phyloP scores from a whole-genome alignment of 768 basidiomycete genomes.

The Obba rivulosa region DNA sequence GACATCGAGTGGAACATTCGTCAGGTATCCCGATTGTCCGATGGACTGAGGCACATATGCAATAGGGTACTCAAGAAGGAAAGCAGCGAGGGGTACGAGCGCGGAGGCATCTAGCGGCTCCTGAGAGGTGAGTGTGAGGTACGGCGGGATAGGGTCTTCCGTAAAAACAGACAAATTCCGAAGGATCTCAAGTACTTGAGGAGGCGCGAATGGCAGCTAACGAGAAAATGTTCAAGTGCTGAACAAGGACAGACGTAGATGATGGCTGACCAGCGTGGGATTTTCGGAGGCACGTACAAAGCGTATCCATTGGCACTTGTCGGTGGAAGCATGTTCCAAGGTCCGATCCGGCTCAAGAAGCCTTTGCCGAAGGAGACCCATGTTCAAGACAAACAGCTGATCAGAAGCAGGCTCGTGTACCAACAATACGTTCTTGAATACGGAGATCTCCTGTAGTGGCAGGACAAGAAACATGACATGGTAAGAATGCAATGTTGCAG shows the following conservation, averaged over 20 bases:
- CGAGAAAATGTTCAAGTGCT: not conserved
- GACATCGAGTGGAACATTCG: slow-evolving; percentile 40
- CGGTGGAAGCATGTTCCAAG: not conserved
- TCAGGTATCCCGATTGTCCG: slow-evolving; percentile 34
- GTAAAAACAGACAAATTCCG: not conserved
- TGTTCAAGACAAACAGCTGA: slow-evolving; percentile 55
- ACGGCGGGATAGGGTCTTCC: slow-evolving; percentile 27
- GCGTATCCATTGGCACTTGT: not conserved
- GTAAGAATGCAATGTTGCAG: not conserved
- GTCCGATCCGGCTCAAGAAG: slow-evolving; percentile 7
- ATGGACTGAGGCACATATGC: slow-evolving; percentile 38
- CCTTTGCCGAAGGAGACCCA: slow-evolving; percentile 10
- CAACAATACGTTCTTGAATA: slow-evolving; percentile 39
- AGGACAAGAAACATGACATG: not conserved
- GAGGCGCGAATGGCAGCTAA: not conserved
- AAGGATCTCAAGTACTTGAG: not conserved
- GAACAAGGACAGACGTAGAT: not conserved
- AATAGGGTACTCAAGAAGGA: slow-evolving; percentile 59
- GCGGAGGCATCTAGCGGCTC: slow-evolving; percentile 5
- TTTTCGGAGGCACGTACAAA: slow-evolving; percentile 2
- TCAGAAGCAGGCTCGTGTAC: slow-evolving; percentile 39
- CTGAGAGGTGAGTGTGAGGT: slow-evolving; percentile 11
- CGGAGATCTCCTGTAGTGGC: slow-evolving; percentile 13
- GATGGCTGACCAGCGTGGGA: slow-evolving; percentile 2
- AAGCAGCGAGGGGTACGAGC: slow-evolving; percentile 48